phyloP scores from a whole-genome alignment of 177 flowering plant genomes.

The Vitis hybrid region DNA sequence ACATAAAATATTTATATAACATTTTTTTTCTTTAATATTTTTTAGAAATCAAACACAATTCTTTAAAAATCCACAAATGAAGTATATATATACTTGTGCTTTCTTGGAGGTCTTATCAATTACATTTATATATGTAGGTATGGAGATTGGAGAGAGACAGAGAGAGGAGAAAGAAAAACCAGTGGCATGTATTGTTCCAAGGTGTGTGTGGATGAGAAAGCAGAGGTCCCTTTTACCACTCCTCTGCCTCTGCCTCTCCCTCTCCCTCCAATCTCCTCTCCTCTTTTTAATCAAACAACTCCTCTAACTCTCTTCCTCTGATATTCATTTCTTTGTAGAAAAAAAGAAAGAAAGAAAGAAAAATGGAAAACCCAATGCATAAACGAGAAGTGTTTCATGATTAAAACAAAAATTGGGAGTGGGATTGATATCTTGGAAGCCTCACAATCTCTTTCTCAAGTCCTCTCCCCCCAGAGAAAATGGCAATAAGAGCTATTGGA shows the following conservation, averaged over 20 bases:
- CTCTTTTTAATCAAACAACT: neutral
- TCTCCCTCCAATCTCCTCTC: neutral
- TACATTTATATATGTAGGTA: too few species aligned
- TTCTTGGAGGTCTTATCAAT: too few species aligned
- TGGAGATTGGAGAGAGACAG: too few species aligned
- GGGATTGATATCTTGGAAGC: neutral
- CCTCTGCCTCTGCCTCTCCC: neutral
- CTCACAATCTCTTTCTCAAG: neutral
- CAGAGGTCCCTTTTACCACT: neutral
- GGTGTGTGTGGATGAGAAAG: slow-evolving; percentile 20
- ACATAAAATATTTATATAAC: too few species aligned
- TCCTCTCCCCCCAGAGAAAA: neutral
- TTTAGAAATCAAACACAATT: too few species aligned
- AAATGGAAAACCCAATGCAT: too few species aligned
- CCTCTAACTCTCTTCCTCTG: neutral
- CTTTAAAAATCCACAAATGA: too few species aligned
- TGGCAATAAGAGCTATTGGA: slow-evolving; percentile 26
- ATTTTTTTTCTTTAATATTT: too few species aligned
- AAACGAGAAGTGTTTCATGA: neutral
- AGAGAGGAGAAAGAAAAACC: slow-evolving; percentile 4
- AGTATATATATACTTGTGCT: too few species aligned
- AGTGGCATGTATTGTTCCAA: slow-evolving; percentile 21
- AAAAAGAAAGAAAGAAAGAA: too few species aligned
- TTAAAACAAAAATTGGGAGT: neutral
- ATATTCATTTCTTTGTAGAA: too few species aligned